phyloP scores from a whole-genome alignment of 805 yeast species.

The Candida peoriensis region DNA sequence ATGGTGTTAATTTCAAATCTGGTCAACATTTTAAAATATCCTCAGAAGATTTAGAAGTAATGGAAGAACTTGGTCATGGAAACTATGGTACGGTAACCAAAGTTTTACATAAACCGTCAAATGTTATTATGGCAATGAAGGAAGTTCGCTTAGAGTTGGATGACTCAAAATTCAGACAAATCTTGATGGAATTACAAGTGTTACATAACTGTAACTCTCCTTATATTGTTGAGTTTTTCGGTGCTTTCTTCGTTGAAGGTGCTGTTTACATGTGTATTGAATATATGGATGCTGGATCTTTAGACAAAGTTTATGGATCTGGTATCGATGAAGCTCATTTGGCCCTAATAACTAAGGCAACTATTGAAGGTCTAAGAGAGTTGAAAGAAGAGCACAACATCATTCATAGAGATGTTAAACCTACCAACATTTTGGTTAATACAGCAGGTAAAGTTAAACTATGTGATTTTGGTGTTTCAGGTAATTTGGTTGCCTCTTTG shows the following conservation, averaged over 20 bases:
- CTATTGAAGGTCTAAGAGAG: conserved; percentile 74
- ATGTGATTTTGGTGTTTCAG: conserved; percentile 95
- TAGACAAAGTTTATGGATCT: conserved; percentile 75
- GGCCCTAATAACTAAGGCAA: conserved; percentile 75
- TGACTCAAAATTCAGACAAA: conserved; percentile 89
- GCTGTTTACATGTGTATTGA: conserved; percentile 99
- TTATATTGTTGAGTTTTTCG: conserved; percentile 91
- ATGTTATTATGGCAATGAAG: conserved; percentile 94
- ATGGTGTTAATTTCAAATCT: conserved; percentile 85
- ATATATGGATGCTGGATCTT: conserved; percentile 94
- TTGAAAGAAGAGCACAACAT: conserved; percentile 88
- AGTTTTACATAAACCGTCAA: conserved; percentile 89
- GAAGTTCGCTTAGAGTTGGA: conserved; percentile 92
- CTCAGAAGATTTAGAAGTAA: conserved; percentile 73
- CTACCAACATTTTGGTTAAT: conserved; percentile 85
- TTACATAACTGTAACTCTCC: conserved; percentile 88
- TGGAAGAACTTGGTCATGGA: conserved; percentile 91
- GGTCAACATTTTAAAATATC: conserved; percentile 87
- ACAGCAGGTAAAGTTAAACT: conserved; percentile 82
- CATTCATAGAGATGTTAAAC: conserved; percentile 95
- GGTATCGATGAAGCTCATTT: conserved; percentile 76
- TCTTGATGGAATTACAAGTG: conserved; percentile 92
- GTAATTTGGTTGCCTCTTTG: conserved; percentile 88
- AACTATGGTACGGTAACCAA: conserved; percentile 95
- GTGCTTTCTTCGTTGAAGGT: conserved; percentile 96